Conservation (phyloP, 1,139 yeast genomes). For the Yamadazyma oceani region DNA sequence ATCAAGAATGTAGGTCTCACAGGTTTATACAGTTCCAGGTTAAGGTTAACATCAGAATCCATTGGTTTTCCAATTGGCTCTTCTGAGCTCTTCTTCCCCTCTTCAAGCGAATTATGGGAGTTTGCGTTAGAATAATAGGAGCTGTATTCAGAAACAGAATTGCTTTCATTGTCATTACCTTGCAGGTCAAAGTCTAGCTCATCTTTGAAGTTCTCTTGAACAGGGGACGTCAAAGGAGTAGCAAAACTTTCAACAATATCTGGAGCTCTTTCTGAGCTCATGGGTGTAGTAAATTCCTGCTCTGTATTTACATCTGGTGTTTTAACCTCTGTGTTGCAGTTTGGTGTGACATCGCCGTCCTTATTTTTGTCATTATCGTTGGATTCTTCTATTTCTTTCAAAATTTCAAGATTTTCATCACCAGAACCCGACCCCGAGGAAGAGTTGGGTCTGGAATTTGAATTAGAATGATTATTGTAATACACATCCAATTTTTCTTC, state of each 20-base stretch:
- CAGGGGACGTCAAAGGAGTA: slow-evolving; percentile 9
- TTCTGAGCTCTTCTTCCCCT: slow-evolving; percentile 3
- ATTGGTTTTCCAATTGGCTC: too few relatives aligned
- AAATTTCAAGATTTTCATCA: slow-evolving; percentile 8
- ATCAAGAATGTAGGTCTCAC: background rate
- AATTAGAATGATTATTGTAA: slow-evolving; percentile 5
- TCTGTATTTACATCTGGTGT: slow-evolving; percentile 9
- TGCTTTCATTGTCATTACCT: background rate
- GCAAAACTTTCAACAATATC: slow-evolving; percentile 5
- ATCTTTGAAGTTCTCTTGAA: slow-evolving; percentile 1
- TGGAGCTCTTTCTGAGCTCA: slow-evolving; percentile 4
- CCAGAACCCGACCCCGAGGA: slow-evolving; percentile 5
- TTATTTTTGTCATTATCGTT: slow-evolving; percentile 5
- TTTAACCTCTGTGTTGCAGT: background rate
- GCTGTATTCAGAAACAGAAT: slow-evolving; percentile 1
- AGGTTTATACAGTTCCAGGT: too few relatives aligned
- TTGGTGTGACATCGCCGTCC: background rate
- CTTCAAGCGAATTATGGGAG: slow-evolving; percentile 2
- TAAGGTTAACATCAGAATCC: too few relatives aligned
- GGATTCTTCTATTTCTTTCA: slow-evolving; percentile 8
- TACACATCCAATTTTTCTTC: slow-evolving; percentile 8
- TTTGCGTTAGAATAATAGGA: background rate
- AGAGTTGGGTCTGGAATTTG: slow-evolving; percentile 11
- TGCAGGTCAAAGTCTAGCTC: background rate
- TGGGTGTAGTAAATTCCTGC: slow-evolving; percentile 10